Base-by-base conservation (phyloP, 768 basidiomycete genomes). In the Rhodotorula babjevae region DNA sequence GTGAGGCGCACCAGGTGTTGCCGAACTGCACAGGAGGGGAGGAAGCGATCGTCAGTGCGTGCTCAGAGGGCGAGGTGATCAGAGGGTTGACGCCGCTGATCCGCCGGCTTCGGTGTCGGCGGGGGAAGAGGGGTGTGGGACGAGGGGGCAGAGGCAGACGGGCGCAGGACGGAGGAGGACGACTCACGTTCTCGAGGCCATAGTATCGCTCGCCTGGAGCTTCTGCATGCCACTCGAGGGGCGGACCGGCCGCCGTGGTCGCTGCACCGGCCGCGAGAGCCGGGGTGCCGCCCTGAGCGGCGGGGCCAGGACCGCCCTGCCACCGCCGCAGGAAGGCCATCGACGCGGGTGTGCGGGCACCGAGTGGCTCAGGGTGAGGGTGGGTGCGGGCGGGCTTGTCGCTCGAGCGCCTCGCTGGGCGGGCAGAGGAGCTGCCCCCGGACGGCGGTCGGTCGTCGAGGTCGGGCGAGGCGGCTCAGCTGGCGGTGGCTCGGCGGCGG, bases 111-210 rank as follows among this genome's bases (percentile, higher is more conserved):
- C 53, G 53, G 53, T 55, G 53, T 55, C 50, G 25, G 60, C 23
- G 36, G 12, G 40, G 40, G 25, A 27, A 40, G 15, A 31, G 21
- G 40, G n/a, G 40, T 1, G 40, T 46, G 42, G 36, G 46, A 46
- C 21, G 16, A 40, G 6, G n/a, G 12, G 27, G n/a, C n/a, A 36
- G 36, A 36, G 36, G 36, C 59, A 40, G 16, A 31, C 16, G 40
- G 23, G 40, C 1, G 42, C 44, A 42, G 36, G 47, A 46, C 18
- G 50, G 7, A 31, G 12, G n/a, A 46, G 7, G 27, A 16, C 5
- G 16, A 86, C 93, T 79, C 81, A 94, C 93, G 81, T 98, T 98
- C 85, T 96, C 95, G 65, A 96, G 84, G n/a, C 95, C 95, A 84
- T 94, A 95, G 64, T 82, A 77, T 0, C 80, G 62, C 63, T 83